Base-by-base conservation (phyloP, 441 rosid genomes). In the Populus hybrid region DNA sequence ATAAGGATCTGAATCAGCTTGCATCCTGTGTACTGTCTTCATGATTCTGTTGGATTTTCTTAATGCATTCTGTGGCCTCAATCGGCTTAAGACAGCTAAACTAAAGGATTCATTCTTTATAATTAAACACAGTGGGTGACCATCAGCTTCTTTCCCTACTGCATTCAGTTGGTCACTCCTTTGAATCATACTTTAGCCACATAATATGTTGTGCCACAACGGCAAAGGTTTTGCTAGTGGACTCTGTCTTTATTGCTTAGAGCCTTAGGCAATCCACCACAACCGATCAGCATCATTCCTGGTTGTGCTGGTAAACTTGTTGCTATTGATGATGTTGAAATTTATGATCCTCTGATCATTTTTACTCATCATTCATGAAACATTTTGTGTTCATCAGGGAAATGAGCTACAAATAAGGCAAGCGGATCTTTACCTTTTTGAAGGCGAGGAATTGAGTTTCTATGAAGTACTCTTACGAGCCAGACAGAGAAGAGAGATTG, bases 381-480 rank as follows among this genome's bases (percentile, higher is more conserved):
- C 53, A 66, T 78, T 40, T 64, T 71, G 36, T 18, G 21, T 42
- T 69, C 70, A 67, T 66, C 80, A 91, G 95, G 95, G 95, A 79
- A 91, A 88, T 80, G 95, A 89, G 83, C 42, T 90, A 87, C 93
- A 91, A 9, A 91, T 89, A 78, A 77, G 91, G 81, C 88, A 81
- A 46, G 95, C 95, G 4, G 86, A 88, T 78, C 86, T 88, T 24
- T 91, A 88, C 82, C 85, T 91, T 19, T 74, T 77, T 0, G 87
- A 89, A 76, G 86, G 89, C n/a, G 93, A 91, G 82, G 92, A 88
- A 61, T 42, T 91, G 82, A 91, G 89, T 79, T 91, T 91, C 88
- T 90, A 83, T 40, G 92, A 89, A 78, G 69, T 91, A 69, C 36
- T 91, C 6, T 74, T 89, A 75, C 87, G 89, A 63, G 93, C 89